Conservation (phyloP, 2,329 filamentous ascomycete genomes). For the Alternaria angustiovoidea region DNA sequence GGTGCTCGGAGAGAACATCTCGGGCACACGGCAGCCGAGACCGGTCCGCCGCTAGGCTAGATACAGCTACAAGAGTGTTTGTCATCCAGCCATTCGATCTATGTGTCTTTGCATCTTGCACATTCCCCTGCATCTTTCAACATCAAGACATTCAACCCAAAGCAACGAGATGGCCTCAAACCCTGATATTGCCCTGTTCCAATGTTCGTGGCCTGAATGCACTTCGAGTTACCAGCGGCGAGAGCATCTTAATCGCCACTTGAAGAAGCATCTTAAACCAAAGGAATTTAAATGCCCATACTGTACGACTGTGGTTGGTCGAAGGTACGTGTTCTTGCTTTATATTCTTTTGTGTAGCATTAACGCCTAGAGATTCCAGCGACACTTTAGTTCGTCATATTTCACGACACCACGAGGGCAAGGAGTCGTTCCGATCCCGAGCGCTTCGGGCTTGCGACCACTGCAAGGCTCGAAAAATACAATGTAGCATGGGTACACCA, state of each 20-base stretch:
- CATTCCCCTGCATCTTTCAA: background rate
- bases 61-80: background rate
- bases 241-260: background rate
- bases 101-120: background rate
- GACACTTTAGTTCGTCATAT: background rate
- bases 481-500: background rate
- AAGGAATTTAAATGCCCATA: background rate
- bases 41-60: background rate
- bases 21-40: background rate
- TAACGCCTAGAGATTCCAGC: background rate
- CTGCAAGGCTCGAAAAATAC: background rate
- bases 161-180: background rate
- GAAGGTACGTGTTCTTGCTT: background rate
- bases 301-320: background rate
- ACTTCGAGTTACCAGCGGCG: background rate
- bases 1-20: background rate
- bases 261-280: background rate
- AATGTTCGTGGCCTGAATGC: background rate
- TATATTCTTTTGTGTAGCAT: fast-evolving
- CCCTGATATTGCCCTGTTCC: background rate
- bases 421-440: background rate
- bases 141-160: background rate
- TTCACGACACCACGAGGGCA: background rate
- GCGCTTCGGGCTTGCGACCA: background rate
- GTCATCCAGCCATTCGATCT: background rate